Percentiles rank a stretch among this genome's conserved stretches.
phyloP scores from a whole-genome alignment of 1,284 basidiomycete species.

The Phylloporus sp. region DNA sequence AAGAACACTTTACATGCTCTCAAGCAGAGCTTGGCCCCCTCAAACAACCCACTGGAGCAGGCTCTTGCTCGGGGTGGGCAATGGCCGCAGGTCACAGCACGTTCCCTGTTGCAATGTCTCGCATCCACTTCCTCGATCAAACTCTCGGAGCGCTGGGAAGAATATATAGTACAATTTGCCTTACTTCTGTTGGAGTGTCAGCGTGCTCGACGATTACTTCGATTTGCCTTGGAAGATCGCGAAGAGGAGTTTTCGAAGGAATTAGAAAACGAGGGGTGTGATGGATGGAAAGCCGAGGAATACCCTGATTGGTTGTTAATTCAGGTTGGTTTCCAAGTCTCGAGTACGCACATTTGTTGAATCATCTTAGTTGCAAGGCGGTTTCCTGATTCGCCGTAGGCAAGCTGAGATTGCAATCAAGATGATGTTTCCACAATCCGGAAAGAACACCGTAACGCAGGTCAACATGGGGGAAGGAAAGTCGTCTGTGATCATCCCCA shows the following conservation, averaged over 20 bases:
- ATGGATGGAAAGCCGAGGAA: conserved; percentile 21
- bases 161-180: conserved; percentile 36
- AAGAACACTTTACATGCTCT: conserved; percentile 2
- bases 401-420: conserved; percentile 4
- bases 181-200: conserved; percentile 42
- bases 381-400: not conserved
- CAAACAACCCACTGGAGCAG: not conserved
- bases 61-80: not conserved
- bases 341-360: not conserved
- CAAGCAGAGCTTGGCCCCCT: not conserved
- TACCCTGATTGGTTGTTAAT: conserved; percentile 53
- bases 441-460: conserved; percentile 1
- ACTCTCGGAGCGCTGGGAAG: conserved; percentile 36
- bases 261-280: conserved; percentile 31
- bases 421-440: conserved; percentile 2
- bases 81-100: conserved; percentile 4
- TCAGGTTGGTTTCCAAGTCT: conserved; percentile 40
- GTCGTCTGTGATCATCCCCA: conserved; percentile 7
- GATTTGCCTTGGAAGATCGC: conserved; percentile 5
- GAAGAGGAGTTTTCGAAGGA: conserved; percentile 45
- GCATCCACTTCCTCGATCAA: conserved; percentile 6
- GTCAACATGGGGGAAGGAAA: conserved; percentile 8
- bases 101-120: conserved; percentile 1
- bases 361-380: conserved; percentile 46
- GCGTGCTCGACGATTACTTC: conserved; percentile 33